Percentiles rank a stretch among this genome's conserved stretches.
phyloP scores from a whole-genome alignment of 2,329 filamentous ascomycete species.

The Apiospora hydei region DNA sequence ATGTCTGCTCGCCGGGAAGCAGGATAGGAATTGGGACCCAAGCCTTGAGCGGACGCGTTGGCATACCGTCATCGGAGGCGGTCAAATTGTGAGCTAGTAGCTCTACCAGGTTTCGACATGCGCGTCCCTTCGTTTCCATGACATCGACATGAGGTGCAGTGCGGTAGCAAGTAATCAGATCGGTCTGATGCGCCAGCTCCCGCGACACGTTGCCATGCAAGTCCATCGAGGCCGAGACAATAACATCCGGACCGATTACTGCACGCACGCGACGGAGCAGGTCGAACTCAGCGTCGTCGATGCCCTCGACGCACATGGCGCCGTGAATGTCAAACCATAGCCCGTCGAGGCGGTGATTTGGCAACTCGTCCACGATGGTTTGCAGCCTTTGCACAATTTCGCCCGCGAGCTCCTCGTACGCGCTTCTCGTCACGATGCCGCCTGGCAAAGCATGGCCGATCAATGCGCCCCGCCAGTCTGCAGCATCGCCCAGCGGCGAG shows the following conservation, averaged over 20 bases:
- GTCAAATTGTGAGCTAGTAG: constrained; percentile 40
- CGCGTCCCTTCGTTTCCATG: constrained; percentile 57
- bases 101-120: constrained; percentile 56
- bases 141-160: constrained; percentile 60
- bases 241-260: constrained; percentile 52
- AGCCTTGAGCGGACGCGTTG: constrained; percentile 54
- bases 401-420: constrained; percentile 52
- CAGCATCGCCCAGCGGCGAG: constrained; percentile 49
- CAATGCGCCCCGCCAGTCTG: constrained; percentile 57
- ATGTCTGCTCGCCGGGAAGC: constrained; percentile 62
- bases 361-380: constrained; percentile 28
- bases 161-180: constrained; percentile 61
- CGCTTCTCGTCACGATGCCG: constrained; percentile 52
- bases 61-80: constrained; percentile 25
- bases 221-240: constrained; percentile 63
- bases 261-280: constrained; percentile 53
- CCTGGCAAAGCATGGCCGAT: constrained; percentile 60
- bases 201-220: constrained; percentile 62
- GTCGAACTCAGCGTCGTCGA: constrained; percentile 57
- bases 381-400: constrained; percentile 40
- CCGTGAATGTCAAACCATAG: constrained; percentile 65
- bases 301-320: constrained; percentile 59
- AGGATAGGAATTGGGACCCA: constrained; percentile 61
- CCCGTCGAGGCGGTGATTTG: constrained; percentile 47
- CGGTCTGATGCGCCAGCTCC: constrained; percentile 55